phyloP scores from a whole-genome alignment of 2,329 filamentous ascomycete species.

The Arthrocladium fulminans region DNA sequence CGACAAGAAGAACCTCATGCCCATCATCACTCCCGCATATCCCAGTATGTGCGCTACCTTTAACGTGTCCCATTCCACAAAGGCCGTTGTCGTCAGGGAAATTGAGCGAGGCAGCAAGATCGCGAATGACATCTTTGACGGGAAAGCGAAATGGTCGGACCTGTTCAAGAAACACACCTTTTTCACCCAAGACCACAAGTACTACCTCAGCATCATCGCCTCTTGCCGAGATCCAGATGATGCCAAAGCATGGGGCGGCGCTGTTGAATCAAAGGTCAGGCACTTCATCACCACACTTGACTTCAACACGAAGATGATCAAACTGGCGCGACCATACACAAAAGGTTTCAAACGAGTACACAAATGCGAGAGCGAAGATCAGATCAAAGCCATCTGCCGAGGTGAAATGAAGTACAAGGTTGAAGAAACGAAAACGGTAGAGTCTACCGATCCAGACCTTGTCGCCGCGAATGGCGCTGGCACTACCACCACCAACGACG shows the following conservation, averaged over 20 bases:
- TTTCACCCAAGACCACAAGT: slow-evolving; percentile 88
- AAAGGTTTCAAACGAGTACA: slow-evolving; percentile 85
- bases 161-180: slow-evolving; percentile 86
- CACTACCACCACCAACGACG: slow-evolving; percentile 28
- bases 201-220: slow-evolving; percentile 82
- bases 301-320: slow-evolving; percentile 61
- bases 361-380: slow-evolving; percentile 53
- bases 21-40: slow-evolving; percentile 94
- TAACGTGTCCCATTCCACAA: slow-evolving; percentile 81
- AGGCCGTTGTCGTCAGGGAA: slow-evolving; percentile 73
- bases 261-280: slow-evolving; percentile 88
- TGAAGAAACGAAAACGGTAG: slow-evolving; percentile 42
- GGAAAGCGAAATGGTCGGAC: slow-evolving; percentile 72
- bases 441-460: slow-evolving; percentile 42
- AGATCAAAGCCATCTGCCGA: slow-evolving; percentile 53
- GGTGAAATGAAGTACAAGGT: slow-evolving; percentile 55
- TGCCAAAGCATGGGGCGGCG: slow-evolving; percentile 78
- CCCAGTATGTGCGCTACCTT: slow-evolving; percentile 97
- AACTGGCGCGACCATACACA: slow-evolving; percentile 80
- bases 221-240: slow-evolving; percentile 75
- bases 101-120: slow-evolving; percentile 69
- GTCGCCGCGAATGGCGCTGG: slow-evolving; percentile 39
- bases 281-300: slow-evolving; percentile 77
- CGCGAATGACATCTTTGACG: slow-evolving; percentile 67
- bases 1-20: slow-evolving; percentile 87